These are phyloP conservation scores for Tephrocybe sp. DNA, from an alignment of 768 basidiomycete species.

Conservation along the genomic window DNA sequence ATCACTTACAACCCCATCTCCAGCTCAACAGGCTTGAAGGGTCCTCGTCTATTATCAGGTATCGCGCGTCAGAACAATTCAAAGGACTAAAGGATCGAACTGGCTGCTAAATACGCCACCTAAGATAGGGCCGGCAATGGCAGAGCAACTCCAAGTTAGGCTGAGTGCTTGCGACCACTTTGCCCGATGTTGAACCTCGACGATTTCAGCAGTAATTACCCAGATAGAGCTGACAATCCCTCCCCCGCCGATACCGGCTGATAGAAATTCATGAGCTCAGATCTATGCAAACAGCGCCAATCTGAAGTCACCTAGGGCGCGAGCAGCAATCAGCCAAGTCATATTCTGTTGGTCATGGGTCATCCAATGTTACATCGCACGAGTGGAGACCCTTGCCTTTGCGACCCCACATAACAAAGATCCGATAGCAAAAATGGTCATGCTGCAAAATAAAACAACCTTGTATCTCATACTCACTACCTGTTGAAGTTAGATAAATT, in stretches of 20 bases:
- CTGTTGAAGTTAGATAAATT: neutral
- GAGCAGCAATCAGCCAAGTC: slow-evolving; percentile 64
- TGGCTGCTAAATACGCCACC: slow-evolving; percentile 79
- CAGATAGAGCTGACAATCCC: slow-evolving; percentile 85
- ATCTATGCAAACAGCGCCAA: neutral
- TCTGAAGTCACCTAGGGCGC: slow-evolving; percentile 39
- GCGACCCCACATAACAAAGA: slow-evolving; percentile 80
- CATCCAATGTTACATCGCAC: slow-evolving; percentile 16
- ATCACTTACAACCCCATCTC: slow-evolving; percentile 80
- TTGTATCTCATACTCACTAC: slow-evolving; percentile 25
- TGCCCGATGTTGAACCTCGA: slow-evolving; percentile 63
- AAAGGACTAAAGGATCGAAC: slow-evolving; percentile 19
- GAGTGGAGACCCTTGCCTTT: slow-evolving; percentile 40
- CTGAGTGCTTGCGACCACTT: slow-evolving; percentile 87
- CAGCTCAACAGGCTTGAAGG: slow-evolving; percentile 47
- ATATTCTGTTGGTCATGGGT: slow-evolving; percentile 39
- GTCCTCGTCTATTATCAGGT: slow-evolving; percentile 24
- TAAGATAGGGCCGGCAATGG: slow-evolving; percentile 78
- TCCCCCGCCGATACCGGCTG: slow-evolving; percentile 81
- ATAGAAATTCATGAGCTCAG: neutral
- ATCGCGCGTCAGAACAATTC: slow-evolving; percentile 13
- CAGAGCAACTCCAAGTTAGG: slow-evolving; percentile 84
- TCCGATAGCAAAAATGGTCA: slow-evolving; percentile 70
- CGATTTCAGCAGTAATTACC: slow-evolving; percentile 85
- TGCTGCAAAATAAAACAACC: slow-evolving; percentile 71